Conservation (phyloP, 176 grass and related monocot species). For the Avena eriantha region DNA sequence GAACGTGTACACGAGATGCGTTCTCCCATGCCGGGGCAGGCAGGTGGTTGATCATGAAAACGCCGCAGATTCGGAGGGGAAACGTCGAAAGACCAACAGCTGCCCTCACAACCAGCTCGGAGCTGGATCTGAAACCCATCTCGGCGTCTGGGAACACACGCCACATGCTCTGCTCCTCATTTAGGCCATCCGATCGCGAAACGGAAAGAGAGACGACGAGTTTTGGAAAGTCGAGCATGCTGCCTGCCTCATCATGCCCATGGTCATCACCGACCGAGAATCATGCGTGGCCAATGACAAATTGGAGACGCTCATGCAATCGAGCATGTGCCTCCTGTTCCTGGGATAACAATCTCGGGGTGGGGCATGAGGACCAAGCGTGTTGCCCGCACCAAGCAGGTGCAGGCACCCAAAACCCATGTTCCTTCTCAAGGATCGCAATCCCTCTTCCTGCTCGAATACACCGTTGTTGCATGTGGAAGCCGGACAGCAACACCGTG, state of each 20-base stretch:
- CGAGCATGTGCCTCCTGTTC: not conserved
- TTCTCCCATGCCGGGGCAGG: not conserved
- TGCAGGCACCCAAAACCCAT: not conserved
- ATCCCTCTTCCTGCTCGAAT: not conserved
- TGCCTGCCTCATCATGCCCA: too few relatives aligned
- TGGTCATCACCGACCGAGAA: not conserved
- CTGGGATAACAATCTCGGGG: not conserved
- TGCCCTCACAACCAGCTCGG: slow-evolving; percentile 14
- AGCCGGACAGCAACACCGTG: too few relatives aligned
- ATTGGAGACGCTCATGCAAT: not conserved
- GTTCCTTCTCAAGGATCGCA: not conserved
- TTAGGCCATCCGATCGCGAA: not conserved
- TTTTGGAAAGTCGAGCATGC: not conserved
- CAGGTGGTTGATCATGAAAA: not conserved
- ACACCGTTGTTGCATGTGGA: not conserved
- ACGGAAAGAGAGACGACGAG: not conserved
- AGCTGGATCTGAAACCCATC: slow-evolving; percentile 11
- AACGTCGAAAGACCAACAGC: not conserved
- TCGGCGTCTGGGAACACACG: not conserved
- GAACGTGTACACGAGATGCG: not conserved
- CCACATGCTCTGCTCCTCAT: not conserved
- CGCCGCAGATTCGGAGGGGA: not conserved
- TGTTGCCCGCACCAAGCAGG: not conserved
- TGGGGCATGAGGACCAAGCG: not conserved
- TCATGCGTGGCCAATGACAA: slow-evolving; percentile 13